Evolutionary conservation across 345 rosid genomes (phyloP).

Genomic region (Ailanthus altissimus): DNA sequence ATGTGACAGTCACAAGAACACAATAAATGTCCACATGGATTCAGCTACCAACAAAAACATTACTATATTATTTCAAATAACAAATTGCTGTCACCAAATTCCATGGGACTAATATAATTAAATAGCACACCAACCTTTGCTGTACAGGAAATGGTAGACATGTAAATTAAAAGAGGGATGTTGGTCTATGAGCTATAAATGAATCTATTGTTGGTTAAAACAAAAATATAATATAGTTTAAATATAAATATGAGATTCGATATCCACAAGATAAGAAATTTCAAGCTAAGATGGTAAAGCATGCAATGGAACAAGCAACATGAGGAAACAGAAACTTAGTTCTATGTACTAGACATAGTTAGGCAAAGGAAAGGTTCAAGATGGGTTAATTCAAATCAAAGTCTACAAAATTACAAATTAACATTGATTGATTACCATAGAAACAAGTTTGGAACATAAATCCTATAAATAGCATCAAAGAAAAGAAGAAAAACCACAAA

Average conservation of each 20-base stretch:
- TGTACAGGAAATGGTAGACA: slow-evolving; percentile 1
- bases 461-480: slow-evolving; percentile 29
- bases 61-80: neutral
- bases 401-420: slow-evolving; percentile 49
- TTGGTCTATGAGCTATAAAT: slow-evolving; percentile 1
- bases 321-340: too few species aligned
- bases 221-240: too few species aligned
- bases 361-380: slow-evolving; percentile 27
- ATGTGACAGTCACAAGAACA: neutral
- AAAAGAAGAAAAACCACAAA: slow-evolving; percentile 26
- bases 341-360: slow-evolving; percentile 5
- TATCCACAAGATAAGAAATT: neutral
- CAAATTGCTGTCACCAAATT: slow-evolving; percentile 18
- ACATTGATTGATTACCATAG: slow-evolving; percentile 25
- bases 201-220: too few species aligned
- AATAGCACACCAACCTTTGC: neutral
- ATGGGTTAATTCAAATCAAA: slow-evolving; percentile 32
- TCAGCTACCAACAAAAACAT: neutral
- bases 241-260: too few species aligned
- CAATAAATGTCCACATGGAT: neutral
- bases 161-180: neutral
- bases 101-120: slow-evolving; percentile 5
- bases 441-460: slow-evolving; percentile 30
- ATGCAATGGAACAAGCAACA: neutral
- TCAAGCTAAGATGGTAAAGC: neutral